phyloP scores from a whole-genome alignment of 1,284 basidiomycete genomes.

The Austroboletus olivaceoglutinosus region DNA sequence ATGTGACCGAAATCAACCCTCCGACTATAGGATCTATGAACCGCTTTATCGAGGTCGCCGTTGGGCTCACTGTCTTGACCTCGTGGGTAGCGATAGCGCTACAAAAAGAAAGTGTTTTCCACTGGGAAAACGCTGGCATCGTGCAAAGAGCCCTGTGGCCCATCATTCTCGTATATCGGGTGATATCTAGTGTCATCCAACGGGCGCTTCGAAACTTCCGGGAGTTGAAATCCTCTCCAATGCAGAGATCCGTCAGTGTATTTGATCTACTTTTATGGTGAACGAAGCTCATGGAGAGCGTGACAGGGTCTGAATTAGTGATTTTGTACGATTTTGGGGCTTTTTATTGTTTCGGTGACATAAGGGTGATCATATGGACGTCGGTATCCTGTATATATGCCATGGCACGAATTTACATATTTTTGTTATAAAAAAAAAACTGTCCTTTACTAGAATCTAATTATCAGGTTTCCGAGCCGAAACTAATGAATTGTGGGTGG shows the following conservation, averaged over 20 bases:
- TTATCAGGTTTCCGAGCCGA: too few species aligned
- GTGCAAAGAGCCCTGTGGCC: constrained; percentile 20
- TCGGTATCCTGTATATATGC: not conserved
- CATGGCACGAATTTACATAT: constrained; percentile 5
- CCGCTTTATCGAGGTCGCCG: constrained; percentile 41
- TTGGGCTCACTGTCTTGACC: constrained; percentile 49
- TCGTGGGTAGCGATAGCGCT: constrained; percentile 44
- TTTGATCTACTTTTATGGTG: not conserved
- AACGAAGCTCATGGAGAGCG: not conserved
- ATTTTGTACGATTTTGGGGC: not conserved
- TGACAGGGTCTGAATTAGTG: not conserved
- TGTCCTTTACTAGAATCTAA: too few species aligned
- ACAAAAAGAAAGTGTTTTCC: constrained; percentile 29
- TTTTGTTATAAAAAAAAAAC: too few species aligned
- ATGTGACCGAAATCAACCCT: constrained; percentile 40
- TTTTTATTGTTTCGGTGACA: not conserved
- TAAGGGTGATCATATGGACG: not conserved
- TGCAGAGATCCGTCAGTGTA: constrained; percentile 10
- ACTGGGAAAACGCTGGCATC: not conserved
- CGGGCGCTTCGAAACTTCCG: too few species aligned
- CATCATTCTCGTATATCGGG: constrained; percentile 1
- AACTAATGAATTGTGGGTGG: too few species aligned
- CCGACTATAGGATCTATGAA: constrained; percentile 33
- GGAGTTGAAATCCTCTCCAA: not conserved
- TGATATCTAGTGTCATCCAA: constrained; percentile 3